phyloP scores from a whole-genome alignment of 1,284 basidiomycete species.

The Cryptococcus sp. region DNA sequence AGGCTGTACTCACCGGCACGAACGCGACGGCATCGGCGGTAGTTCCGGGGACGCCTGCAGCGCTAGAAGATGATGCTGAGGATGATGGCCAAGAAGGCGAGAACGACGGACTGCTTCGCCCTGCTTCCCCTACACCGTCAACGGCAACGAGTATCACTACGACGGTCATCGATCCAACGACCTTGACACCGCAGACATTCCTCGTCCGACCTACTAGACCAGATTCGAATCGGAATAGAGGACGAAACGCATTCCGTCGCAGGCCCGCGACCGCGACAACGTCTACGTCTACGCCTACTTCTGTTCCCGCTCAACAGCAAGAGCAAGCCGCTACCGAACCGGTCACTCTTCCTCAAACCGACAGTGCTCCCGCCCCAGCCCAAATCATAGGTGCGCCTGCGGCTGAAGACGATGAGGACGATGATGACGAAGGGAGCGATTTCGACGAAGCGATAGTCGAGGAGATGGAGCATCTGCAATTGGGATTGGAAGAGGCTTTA shows the following conservation, averaged over 20 bases:
- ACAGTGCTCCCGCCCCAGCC: neutral
- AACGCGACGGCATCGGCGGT: conserved; percentile 5
- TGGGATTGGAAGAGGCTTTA: conserved; percentile 88
- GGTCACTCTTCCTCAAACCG: too few species aligned
- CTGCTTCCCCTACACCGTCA: conserved; percentile 21
- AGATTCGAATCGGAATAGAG: conserved; percentile 48
- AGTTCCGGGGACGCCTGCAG: conserved; percentile 1
- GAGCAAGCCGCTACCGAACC: too few species aligned
- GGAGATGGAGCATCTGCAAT: conserved; percentile 87
- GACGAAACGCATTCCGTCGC: conserved; percentile 43
- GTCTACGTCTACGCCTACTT: neutral
- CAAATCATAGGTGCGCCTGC: conserved; percentile 57
- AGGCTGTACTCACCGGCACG: conserved; percentile 44
- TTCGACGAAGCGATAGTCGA: conserved; percentile 60
- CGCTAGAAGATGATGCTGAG: conserved; percentile 8
- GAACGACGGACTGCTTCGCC: neutral
- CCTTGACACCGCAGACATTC: conserved; percentile 51
- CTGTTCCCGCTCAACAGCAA: neutral
- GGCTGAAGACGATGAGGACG: conserved; percentile 56
- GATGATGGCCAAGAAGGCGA: conserved; percentile 7
- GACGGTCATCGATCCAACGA: conserved; percentile 27
- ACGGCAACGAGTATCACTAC: conserved; percentile 10
- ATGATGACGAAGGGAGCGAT: conserved; percentile 52
- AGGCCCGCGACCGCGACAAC: conserved; percentile 15
- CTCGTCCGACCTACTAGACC: conserved; percentile 51